Base-by-base conservation (phyloP, 2,329 filamentous ascomycete genomes). In the Aureobasidium sp. region DNA sequence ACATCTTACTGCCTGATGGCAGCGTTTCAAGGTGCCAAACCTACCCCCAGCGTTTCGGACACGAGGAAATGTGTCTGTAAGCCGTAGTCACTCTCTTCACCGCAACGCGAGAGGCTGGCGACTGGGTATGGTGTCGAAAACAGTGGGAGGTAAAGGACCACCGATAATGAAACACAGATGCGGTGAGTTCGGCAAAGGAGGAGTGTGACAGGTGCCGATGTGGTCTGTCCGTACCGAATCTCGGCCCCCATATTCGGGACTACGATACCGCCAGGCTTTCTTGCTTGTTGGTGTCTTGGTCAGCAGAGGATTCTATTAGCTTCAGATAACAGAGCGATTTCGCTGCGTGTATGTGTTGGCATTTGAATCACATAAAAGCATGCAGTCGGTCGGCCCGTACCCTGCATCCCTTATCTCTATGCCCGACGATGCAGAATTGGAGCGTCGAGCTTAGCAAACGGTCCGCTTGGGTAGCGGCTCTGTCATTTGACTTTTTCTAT, bases 351-450 rank as follows among this genome's bases (percentile, higher is more conserved):
- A 9, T 17, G 14, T 36, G 11, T 55, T 57, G 53, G 42, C 12
- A 36, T 44, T 57, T 3, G 25, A 57, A 57, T 57, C 29, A 36
- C 53, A 44, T 44, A 57, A 55, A 5, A 51, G 36, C n/a, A 51
- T 51, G 17, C 15, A 31, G 6, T 34, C 41, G 39, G 20, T 27
- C 27, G 27, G 41, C 6, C 53, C 34, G 20, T 41, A 27, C 47
- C 15, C 20, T 15, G 29, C 3, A 11, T 11, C 31, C 41, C 53
- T 57, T 57, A 45, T 57, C 53, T 20, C 25, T 44, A 6, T 14
- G 36, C 17, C 53, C 53, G 41, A 57, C 11, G 9, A 44, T 34
- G 52, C 52, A 39, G 39, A 56, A 36, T 8, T 12, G 27, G 11
- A n/a, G n/a, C 14, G 41, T 17, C 20, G 11, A 27, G 36, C 34